Evolutionary conservation across 140 eudicot species (phyloP).

Genomic region (Bidens hawaiensis): DNA sequence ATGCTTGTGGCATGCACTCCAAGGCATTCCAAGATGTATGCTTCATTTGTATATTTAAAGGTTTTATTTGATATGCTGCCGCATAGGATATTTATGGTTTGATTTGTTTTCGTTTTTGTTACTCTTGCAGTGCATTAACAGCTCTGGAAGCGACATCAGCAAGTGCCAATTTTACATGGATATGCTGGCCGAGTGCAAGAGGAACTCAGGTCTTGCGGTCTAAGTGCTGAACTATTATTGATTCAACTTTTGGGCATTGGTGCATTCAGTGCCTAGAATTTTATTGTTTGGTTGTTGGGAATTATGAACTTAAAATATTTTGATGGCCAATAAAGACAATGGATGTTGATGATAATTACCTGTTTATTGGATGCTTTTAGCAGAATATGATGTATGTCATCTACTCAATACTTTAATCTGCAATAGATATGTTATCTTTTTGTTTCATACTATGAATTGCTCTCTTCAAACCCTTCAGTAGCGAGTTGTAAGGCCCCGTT

Average conservation of each 20-base stretch:
- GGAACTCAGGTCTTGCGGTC: conserved; percentile 40
- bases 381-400: not conserved
- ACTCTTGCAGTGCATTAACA: conserved; percentile 53
- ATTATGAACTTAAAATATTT: conserved; percentile 20
- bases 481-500: no score
- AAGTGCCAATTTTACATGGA: conserved; percentile 85
- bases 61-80: conserved; percentile 4
- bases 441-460: no score
- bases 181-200: conserved; percentile 67
- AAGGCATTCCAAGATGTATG: conserved; percentile 90
- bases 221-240: conserved; percentile 2
- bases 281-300: conserved; percentile 19
- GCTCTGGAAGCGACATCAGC: conserved; percentile 60
- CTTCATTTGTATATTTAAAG: not conserved
- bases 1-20: conserved; percentile 71
- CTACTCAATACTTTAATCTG: not conserved
- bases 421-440: not conserved
- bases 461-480: no score
- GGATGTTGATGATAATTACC: conserved; percentile 8
- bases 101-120: not conserved
- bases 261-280: not conserved
- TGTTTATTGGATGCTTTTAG: not conserved
- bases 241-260: conserved; percentile 12
- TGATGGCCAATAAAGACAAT: conserved; percentile 22
- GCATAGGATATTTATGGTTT: conserved; percentile 6